Evolutionary conservation across 352 stramenopile species (phyloP), one percentile per base, ranked within the genome.

Genomic region (Phytopythium sindhum): DNA sequence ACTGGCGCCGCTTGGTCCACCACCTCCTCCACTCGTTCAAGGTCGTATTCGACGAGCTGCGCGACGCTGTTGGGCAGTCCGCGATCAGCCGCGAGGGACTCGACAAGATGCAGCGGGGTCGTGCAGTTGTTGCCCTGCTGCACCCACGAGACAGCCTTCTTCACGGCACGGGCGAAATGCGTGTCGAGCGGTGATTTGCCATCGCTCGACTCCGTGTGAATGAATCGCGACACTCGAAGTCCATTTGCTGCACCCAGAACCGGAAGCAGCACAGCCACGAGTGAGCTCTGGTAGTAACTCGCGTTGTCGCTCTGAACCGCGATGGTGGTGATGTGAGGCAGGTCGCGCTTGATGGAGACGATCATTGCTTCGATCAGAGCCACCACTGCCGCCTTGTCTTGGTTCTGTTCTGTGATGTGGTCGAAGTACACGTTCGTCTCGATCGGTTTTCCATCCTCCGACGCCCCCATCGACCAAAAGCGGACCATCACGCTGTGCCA

Each of bases 251-350:
- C 31, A 23, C 53, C 54, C 15, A 69, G 33, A 1, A 72, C 12
- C 6, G 68, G 64, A 0, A 74, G 65, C 0, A 71, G 9, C 2
- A 71, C 26, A 2, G 57, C 35, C 3, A 74, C 24, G 1, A 35
- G 4, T 0, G 59, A 33, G 51, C 63, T 75, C 45, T 75, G 68
- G 28, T 69, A 75, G 26, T 23, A 72, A 7, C 60, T 63, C 8
- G 63, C 65, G 26, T 72, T 72, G 28, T 75, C 65, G 26, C 61
- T 66, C 29, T 75, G 68, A 0, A 72, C 14, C 9, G 51, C 48
- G 7, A 75, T 55, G 3, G 45, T 50, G 28, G 41, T 63, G 14
- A 75, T 64, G 14, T 67, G 35, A 7, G 64, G 50, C 2, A 74
- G 33, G 15, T 72, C 60, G 1, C 62, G 52, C n/a, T 33, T 29